Percentiles rank a stretch among this genome's conserved stretches.
Conservation (phyloP, 2,329 filamentous ascomycete species). For the Huntiella abstrusa region DNA sequence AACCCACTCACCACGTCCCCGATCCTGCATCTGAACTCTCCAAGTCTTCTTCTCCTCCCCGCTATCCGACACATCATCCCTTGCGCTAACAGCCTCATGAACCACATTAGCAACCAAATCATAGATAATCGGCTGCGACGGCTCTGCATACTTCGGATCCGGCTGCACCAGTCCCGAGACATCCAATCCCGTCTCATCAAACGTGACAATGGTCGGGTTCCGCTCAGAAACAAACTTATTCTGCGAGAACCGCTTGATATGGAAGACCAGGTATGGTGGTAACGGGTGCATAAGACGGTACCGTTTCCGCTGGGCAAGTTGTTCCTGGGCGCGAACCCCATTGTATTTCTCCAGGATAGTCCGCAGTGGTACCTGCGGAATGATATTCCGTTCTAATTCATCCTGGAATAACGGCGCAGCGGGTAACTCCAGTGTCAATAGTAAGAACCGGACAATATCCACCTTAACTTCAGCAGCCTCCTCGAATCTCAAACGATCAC, state of each 20-base stretch:
- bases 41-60: slow-evolving; percentile 77
- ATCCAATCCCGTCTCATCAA: slow-evolving; percentile 66
- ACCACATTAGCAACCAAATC: slow-evolving; percentile 92
- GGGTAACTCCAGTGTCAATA: slow-evolving; percentile 84
- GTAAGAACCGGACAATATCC: slow-evolving; percentile 62
- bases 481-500: slow-evolving; percentile 80
- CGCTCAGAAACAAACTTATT: slow-evolving; percentile 95
- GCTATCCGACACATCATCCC: slow-evolving; percentile 75
- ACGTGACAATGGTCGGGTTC: slow-evolving; percentile 96
- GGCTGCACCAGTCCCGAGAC: slow-evolving; percentile 84
- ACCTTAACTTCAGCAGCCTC: slow-evolving; percentile 68
- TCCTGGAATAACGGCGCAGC: slow-evolving; percentile 90
- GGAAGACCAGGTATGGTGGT: slow-evolving; percentile 78
- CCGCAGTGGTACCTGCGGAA: slow-evolving; percentile 73
- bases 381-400: slow-evolving; percentile 85
- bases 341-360: slow-evolving; percentile 85
- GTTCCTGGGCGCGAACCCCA: slow-evolving; percentile 69
- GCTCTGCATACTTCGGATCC: slow-evolving; percentile 47
- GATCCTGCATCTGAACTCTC: slow-evolving; percentile 78
- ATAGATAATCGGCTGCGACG: slow-evolving; percentile 69
- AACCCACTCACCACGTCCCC: slow-evolving; percentile 70
- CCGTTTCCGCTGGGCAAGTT: slow-evolving; percentile 69
- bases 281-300: slow-evolving; percentile 82
- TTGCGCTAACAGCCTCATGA: slow-evolving; percentile 59
- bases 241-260: slow-evolving; percentile 89